Evolutionary conservation across 2,329 filamentous ascomycete species (phyloP).

Genomic region (Curvularia spicifera): DNA sequence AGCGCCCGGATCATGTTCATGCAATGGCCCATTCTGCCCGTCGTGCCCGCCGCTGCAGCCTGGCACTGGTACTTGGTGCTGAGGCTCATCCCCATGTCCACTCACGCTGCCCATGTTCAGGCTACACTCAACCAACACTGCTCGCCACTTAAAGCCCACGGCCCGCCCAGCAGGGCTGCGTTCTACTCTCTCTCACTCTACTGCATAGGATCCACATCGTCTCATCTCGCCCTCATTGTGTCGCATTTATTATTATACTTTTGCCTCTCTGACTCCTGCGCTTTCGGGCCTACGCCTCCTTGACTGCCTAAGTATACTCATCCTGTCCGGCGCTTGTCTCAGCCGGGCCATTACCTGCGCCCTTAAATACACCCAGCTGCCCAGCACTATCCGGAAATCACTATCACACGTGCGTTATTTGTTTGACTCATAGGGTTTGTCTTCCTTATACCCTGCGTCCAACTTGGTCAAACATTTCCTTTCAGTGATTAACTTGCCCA

Average conservation of each 20-base stretch:
- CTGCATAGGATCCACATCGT: slow-evolving; percentile 24
- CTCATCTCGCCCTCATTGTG: slow-evolving; percentile 33
- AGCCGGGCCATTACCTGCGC: slow-evolving; percentile 34
- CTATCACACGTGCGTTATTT: neutral
- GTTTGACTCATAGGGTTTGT: slow-evolving; percentile 4
- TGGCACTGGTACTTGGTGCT: slow-evolving; percentile 27
- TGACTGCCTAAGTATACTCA: slow-evolving; percentile 21
- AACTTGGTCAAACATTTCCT: neutral
- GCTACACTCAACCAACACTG: slow-evolving; percentile 40
- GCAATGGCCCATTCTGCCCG: slow-evolving; percentile 27
- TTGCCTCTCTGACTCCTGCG: slow-evolving; percentile 36
- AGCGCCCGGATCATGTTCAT: slow-evolving; percentile 32
- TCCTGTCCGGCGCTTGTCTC: slow-evolving; percentile 34
- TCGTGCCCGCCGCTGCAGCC: slow-evolving; percentile 28
- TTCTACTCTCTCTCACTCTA: slow-evolving; percentile 30
- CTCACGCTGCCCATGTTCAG: slow-evolving; percentile 38
- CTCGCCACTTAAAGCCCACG: slow-evolving; percentile 28
- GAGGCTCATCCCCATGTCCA: slow-evolving; percentile 25
- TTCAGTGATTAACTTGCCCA: neutral
- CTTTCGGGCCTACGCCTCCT: slow-evolving; percentile 23
- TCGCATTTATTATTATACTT: slow-evolving; percentile 25
- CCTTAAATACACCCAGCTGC: slow-evolving; percentile 20
- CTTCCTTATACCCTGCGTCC: slow-evolving; percentile 5
- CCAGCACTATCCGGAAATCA: slow-evolving; percentile 8
- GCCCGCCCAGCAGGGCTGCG: slow-evolving; percentile 33